Conservation (phyloP, 2,329 filamentous ascomycete species). For the Hawksworthiomyces lignivorus region DNA sequence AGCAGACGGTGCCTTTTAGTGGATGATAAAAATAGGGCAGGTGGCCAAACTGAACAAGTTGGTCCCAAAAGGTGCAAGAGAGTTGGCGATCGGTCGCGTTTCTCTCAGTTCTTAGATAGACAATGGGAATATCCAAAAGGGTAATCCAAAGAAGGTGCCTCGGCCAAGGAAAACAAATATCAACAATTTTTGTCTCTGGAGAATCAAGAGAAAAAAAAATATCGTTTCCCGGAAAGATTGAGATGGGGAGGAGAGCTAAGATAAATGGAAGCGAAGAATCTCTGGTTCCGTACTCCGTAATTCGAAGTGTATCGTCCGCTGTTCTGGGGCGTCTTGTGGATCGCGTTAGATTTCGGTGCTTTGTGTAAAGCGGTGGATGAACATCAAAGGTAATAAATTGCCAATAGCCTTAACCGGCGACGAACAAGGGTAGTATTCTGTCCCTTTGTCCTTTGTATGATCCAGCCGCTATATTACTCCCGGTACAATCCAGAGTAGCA, state of each 20-base stretch:
- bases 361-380: neutral
- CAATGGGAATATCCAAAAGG: constrained; percentile 4
- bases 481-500: too few species aligned
- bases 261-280: constrained; percentile 2
- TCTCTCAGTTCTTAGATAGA: neutral
- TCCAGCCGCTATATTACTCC: constrained; percentile 4
- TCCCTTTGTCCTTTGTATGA: constrained; percentile 1
- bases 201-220: neutral
- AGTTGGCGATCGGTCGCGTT: too few species aligned
- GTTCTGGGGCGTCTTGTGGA: too few species aligned
- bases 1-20: neutral
- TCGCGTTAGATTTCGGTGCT: neutral
- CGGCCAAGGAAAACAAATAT: neutral
- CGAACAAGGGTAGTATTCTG: neutral
- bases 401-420: constrained; percentile 4
- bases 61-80: neutral
- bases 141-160: neutral
- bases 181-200: neutral
- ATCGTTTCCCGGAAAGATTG: neutral
- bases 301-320: too few species aligned
- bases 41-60: neutral
- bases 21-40: constrained; percentile 9
- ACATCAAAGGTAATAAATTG: neutral
- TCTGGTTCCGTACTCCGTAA: too few species aligned
- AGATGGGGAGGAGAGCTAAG: neutral